Base-by-base conservation (phyloP, 2,329 filamentous ascomycete genomes). In the Venturia nashicola region DNA sequence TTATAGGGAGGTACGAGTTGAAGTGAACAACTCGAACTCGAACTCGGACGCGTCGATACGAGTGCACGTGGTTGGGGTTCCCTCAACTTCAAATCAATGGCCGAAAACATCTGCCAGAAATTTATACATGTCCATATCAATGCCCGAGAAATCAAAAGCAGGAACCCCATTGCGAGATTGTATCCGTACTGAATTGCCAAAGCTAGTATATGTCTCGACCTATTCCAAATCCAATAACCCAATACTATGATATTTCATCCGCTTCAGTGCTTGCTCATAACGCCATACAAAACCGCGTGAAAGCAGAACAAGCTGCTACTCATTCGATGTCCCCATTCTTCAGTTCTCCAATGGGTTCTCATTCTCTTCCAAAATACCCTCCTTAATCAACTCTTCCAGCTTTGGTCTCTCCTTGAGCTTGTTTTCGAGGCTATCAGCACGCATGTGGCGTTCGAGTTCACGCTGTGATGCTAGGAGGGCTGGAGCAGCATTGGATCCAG, bases 401-500 rank as follows among this genome's bases (percentile, higher is more conserved):
- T 83, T 81, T 1, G 92, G 92, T 23, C 92, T 83, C 70, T 87
- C 82, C 71, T 88, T 83, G 67, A 97, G 85, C 75, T 92, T 92
- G 71, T 95, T 91, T 75, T 96, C 94, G 67, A 97, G 81, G 64
- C 83, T 88, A 74, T 96, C 90, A 65, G 86, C 88, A 16, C 88
- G 84, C 91, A 97, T 96, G 75, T 91, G 87, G 73, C 87, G 91
- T 75, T 91, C 85, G 51, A 97, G 85, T 78, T 96, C 90, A 71
- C 84, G 87, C 75, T 94, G 91, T 67, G 91, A 85, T 64, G 87
- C 90, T 72, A 88, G 86, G 63, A 97, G 79, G 2, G 87, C 83
- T 0, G 92, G 91, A 0, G 91, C 91, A 20, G 88, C 90, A 61
- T 76, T 87, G 40, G 88, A 88, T 64, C 86, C 85, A 34, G 90